A percentile compares a stretch with the other conserved stretches of the same genome.
These are phyloP conservation scores for Coniochaeta sp. DNA, from an alignment of 2,329 filamentous ascomycete species.

Conservation along the genomic window DNA sequence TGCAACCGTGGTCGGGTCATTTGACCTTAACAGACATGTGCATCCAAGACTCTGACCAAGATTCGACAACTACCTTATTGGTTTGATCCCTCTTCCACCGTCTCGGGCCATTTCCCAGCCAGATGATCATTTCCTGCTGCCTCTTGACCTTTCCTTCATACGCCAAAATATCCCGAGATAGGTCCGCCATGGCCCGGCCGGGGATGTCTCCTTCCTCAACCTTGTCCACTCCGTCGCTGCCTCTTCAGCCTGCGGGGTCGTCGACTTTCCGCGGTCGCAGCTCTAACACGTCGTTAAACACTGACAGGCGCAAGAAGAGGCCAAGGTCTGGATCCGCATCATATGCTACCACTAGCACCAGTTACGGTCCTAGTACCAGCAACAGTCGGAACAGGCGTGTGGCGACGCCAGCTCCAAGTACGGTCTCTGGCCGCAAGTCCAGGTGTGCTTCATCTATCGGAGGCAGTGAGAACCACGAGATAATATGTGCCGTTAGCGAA, in stretches of 20 bases:
- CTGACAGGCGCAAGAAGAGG: not conserved
- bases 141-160: not conserved
- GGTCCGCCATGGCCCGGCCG: not conserved
- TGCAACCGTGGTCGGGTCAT: not conserved
- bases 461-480: slow-evolving; percentile 51
- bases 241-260: not conserved
- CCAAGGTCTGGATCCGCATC: not conserved
- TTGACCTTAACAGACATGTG: not conserved
- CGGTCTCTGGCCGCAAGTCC: slow-evolving; percentile 36
- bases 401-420: slow-evolving; percentile 18
- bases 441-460: slow-evolving; percentile 32
- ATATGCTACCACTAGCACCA: not conserved
- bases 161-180: not conserved
- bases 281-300: not conserved
- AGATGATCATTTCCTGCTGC: not conserved
- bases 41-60: not conserved
- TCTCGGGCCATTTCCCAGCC: not conserved
- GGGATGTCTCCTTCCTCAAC: not conserved
- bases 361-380: not conserved
- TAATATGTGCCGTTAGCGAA: slow-evolving; percentile 85
- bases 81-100: not conserved
- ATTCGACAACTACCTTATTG: too few relatives aligned
- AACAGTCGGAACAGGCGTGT: not conserved
- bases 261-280: not conserved
- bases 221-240: not conserved